These are phyloP conservation scores for Populus hybrid DNA, from an alignment of 441 rosid species.

Conservation along the genomic window DNA sequence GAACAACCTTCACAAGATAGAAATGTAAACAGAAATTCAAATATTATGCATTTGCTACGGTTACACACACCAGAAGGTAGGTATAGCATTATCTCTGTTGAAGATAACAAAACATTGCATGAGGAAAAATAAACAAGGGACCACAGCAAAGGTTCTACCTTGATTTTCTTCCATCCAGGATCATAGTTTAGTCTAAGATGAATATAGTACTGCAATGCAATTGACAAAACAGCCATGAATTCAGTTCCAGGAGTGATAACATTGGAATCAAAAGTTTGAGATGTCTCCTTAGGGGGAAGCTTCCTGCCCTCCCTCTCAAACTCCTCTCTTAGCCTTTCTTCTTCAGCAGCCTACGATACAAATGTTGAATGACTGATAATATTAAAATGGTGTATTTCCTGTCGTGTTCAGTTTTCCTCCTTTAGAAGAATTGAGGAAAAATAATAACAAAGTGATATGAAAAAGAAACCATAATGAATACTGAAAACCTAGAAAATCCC, in stretches of 20 bases:
- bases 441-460: not conserved
- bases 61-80: not conserved
- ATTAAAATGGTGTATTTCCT: not conserved
- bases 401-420: not conserved
- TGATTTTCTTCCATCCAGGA: conserved; percentile 86
- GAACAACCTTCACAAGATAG: conserved; percentile 66
- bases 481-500: not conserved
- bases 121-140: not conserved
- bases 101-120: not conserved
- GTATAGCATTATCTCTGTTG: not conserved
- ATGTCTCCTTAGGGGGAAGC: conserved; percentile 69
- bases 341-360: conserved; percentile 73
- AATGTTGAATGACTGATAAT: conserved; percentile 12
- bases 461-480: not conserved
- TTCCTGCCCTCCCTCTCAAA: conserved; percentile 82
- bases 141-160: conserved; percentile 37
- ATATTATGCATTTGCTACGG: not conserved
- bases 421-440: not conserved
- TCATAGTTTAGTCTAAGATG: conserved; percentile 80
- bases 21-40: conserved; percentile 25
- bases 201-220: conserved; percentile 82
- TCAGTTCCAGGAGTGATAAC: conserved; percentile 90
- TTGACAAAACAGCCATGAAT: conserved; percentile 80
- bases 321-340: conserved; percentile 69
- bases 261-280: conserved; percentile 76